Percentiles rank a stretch among this genome's conserved stretches.
phyloP scores from a whole-genome alignment of 2,329 filamentous ascomycete genomes.

The Cladosporium sp. region DNA sequence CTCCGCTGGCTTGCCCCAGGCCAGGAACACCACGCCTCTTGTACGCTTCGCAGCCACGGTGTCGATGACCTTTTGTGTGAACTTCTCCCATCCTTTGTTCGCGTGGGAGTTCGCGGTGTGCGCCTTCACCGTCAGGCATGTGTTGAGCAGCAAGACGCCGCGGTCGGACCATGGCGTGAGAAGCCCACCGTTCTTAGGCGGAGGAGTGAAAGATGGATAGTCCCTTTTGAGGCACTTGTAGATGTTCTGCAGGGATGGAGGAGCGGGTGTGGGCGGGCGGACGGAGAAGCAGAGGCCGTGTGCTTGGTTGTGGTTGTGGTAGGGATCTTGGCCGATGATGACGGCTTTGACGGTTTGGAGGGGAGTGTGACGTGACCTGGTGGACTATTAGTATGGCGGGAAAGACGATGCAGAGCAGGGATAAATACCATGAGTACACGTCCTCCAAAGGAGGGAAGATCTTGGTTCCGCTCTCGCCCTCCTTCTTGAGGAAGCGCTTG shows the following conservation, averaged over 20 bases:
- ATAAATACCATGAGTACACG: slow-evolving; percentile 85
- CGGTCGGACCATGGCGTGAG: slow-evolving; percentile 92
- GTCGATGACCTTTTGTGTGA: slow-evolving; percentile 91
- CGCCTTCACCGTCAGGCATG: slow-evolving; percentile 88
- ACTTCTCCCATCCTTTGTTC: slow-evolving; percentile 85
- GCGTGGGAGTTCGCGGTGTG: slow-evolving; percentile 85
- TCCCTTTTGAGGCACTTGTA: slow-evolving; percentile 86
- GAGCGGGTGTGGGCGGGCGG: slow-evolving; percentile 81
- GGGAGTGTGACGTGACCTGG: slow-evolving; percentile 89
- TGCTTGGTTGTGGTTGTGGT: slow-evolving; percentile 93
- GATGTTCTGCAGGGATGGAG: slow-evolving; percentile 90
- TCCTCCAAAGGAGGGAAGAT: slow-evolving; percentile 87
- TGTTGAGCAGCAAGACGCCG: slow-evolving; percentile 91
- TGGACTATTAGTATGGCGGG: slow-evolving; percentile 13
- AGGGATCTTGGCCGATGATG: slow-evolving; percentile 93
- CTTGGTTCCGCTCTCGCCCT: slow-evolving; percentile 71
- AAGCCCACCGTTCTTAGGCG: slow-evolving; percentile 76
- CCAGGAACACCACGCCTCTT: slow-evolving; percentile 87
- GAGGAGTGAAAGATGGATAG: slow-evolving; percentile 75
- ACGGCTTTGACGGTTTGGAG: slow-evolving; percentile 87
- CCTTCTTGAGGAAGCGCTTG: slow-evolving; percentile 82
- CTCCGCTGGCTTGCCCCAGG: slow-evolving; percentile 86
- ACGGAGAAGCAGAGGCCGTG: slow-evolving; percentile 97
- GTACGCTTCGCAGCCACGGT: slow-evolving; percentile 75
- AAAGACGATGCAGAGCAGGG: neutral